Base-by-base conservation (phyloP, 176 grass and related monocot species). In the Alloteropsis semialata region DNA sequence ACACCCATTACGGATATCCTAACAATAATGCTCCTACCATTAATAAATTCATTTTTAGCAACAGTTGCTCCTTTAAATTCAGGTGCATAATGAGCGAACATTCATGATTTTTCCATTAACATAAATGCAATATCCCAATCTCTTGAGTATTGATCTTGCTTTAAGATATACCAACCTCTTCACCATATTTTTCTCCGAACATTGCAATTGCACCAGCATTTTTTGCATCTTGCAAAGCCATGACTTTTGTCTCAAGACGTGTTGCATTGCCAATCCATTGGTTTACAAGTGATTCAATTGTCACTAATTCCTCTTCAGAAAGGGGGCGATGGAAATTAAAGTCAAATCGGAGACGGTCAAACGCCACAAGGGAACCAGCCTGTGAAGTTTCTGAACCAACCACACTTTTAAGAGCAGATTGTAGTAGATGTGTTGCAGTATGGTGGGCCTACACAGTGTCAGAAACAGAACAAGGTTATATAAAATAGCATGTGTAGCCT, bases 121-220 rank as follows among this genome's bases (percentile, higher is more conserved):
- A 12, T 25, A 12, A 32, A 22, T 72, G 43, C 18, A 44, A 54
- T 46, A 78, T 12, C 68, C 41, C 16, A 77, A 72, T 33, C 21
- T 50, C 42, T 14, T 60, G 14, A 27, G 17, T 37, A 18, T 43
- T 16, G 5, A 45, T 69, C 67, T 41, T 29, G 44, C 19, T 11
- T 53, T 55, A 41, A 32, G 24, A 75, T 84, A 77, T 76, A 44
- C 86, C 46, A 60, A 98, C 96, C 92, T 90, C 84, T 80, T 94
- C 92, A 1, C 92, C 88, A 41, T 98, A 98, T 87, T 98, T 98
- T 86, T 98, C 96, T 65, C 96, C 96, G 6, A 98, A 98, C 96
- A 98, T 98, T 46, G 96, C 96, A 82, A 94, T 90, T 32, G 96
- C 96, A 61, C 96, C 92, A 66, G 92, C 96, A 85, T 73, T 86